Evolutionary conservation across 225 moss, liverwort and hornwort species (phyloP), one percentile per base, ranked within the genome.

Genomic region (Asterella californica): DNA sequence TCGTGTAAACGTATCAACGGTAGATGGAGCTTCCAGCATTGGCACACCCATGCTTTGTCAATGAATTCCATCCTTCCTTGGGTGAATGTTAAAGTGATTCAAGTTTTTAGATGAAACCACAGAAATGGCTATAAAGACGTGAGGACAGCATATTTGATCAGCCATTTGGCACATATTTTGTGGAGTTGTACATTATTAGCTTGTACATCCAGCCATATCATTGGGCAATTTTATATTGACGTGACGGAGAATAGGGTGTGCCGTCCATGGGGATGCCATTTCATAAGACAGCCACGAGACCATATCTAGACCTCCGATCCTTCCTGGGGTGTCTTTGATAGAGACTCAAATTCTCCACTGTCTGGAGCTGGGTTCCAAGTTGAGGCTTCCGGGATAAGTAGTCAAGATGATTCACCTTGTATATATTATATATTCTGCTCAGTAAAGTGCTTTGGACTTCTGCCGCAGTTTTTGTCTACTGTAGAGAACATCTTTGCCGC

Each of bases 121-220:
- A 76, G 81, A 76, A 71, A 64, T 78, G 70, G 71, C 55, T 47
- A 42, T 50, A 57, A 68, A 25, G 27, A 66, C 81, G n/a, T 60
- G 76, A 68, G 79, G 76, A 72, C 67, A 36, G 2, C 72, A 33
- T 73, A 63, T 37, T 74, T n/a, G 62, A 34, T 79, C 37, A 54
- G 54, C 72, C 70, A 79, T 49, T 76, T 68, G 80, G 81, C 81
- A 68, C 78, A 81, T 70, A 79, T 81, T 80, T 81, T 81, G 84
- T 62, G 84, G 81, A 74, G 50, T 70, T 81, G 81, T 85, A 85
- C 81, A 85, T 42, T 79, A 76, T 30, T 81, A 81, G 67, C 78
- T 62, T 79, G 84, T 78, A 81, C 81, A 79, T 79, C 84, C 84
- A 81, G 75, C 33, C 68, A 70, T 79, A 74, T 78, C 59, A 75